Percentiles rank a stretch among this genome's conserved stretches.
These are phyloP conservation scores for Aspergillus brasiliensis DNA, from an alignment of 2,329 filamentous ascomycete genomes.

Conservation along the genomic window DNA sequence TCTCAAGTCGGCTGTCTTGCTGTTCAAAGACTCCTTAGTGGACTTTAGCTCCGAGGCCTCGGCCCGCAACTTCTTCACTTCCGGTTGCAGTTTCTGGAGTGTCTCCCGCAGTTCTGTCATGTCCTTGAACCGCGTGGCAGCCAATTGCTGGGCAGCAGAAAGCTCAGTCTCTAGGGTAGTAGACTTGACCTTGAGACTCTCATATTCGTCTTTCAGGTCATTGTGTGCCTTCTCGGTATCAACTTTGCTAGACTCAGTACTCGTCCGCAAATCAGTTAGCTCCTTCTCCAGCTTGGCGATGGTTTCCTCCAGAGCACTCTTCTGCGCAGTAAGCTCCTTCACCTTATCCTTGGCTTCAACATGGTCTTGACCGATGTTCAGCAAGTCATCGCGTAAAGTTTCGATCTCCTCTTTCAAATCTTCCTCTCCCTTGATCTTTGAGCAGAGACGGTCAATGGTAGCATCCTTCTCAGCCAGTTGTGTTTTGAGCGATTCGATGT, in stretches of 20 bases:
- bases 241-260: constrained; percentile 48
- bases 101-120: constrained; percentile 77
- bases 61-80: constrained; percentile 75
- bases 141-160: constrained; percentile 80
- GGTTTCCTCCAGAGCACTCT: constrained; percentile 62
- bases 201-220: constrained; percentile 64
- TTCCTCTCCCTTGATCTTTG: constrained; percentile 73
- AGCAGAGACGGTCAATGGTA: constrained; percentile 70
- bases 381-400: constrained; percentile 74
- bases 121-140: constrained; percentile 85
- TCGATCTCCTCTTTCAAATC: constrained; percentile 84
- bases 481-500: constrained; percentile 37
- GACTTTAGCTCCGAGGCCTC: constrained; percentile 75
- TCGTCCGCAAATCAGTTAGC: constrained; percentile 58
- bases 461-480: constrained; percentile 62
- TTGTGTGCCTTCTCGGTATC: constrained; percentile 54
- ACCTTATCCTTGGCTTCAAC: constrained; percentile 77
- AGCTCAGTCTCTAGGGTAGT: constrained; percentile 77
- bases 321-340: constrained; percentile 71
- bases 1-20: constrained; percentile 65
- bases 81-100: constrained; percentile 81
- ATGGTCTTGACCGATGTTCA: constrained; percentile 78
- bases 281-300: constrained; percentile 73
- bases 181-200: constrained; percentile 71
- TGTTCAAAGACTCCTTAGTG: constrained; percentile 72